Evolutionary conservation across 2,329 filamentous ascomycete species (phyloP).

Genomic region (Trichoderma koningiopsis): DNA sequence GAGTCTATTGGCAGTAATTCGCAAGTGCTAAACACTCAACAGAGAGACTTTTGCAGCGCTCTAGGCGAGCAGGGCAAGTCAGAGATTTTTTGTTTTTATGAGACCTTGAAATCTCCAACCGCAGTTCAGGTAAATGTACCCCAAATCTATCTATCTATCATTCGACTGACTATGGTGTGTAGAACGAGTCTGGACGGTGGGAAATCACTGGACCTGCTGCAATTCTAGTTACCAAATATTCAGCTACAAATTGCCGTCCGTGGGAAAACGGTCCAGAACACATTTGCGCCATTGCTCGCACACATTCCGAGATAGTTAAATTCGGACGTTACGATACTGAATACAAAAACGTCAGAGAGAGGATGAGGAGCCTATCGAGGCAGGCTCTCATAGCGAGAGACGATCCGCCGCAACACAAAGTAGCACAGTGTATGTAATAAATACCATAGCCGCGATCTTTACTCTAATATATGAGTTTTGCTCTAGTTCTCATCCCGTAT

Average conservation of each 20-base stretch:
- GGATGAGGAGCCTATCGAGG: slow-evolving; percentile 19
- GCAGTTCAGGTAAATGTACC: slow-evolving; percentile 30
- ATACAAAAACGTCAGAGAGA: background rate
- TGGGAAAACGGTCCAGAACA: slow-evolving; percentile 32
- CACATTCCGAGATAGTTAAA: slow-evolving; percentile 33
- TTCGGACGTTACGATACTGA: slow-evolving; percentile 30
- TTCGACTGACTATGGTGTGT: background rate
- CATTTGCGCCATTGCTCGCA: slow-evolving; percentile 29
- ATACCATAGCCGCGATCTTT: background rate
- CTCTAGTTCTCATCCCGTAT: slow-evolving; percentile 26
- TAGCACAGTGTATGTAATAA: slow-evolving; percentile 21
- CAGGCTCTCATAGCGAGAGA: background rate
- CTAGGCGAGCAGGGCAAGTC: slow-evolving; percentile 26
- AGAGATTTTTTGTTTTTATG: slow-evolving; percentile 34
- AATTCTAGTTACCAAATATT: slow-evolving; percentile 32
- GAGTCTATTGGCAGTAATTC: slow-evolving; percentile 25
- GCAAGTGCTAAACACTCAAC: slow-evolving; percentile 10
- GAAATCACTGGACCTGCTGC: slow-evolving; percentile 30
- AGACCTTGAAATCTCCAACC: slow-evolving; percentile 34
- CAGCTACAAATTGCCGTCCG: slow-evolving; percentile 32
- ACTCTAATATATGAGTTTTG: background rate
- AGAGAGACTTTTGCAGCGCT: slow-evolving; percentile 22
- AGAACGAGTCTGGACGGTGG: slow-evolving; percentile 31
- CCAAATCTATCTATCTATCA: background rate
- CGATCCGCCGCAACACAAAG: background rate